A percentile compares a stretch with the other conserved stretches of the same genome.
These are phyloP conservation scores for Backusella australiensis DNA, from an alignment of 192 early-diverging fungal genomes.

Conservation along the genomic window DNA sequence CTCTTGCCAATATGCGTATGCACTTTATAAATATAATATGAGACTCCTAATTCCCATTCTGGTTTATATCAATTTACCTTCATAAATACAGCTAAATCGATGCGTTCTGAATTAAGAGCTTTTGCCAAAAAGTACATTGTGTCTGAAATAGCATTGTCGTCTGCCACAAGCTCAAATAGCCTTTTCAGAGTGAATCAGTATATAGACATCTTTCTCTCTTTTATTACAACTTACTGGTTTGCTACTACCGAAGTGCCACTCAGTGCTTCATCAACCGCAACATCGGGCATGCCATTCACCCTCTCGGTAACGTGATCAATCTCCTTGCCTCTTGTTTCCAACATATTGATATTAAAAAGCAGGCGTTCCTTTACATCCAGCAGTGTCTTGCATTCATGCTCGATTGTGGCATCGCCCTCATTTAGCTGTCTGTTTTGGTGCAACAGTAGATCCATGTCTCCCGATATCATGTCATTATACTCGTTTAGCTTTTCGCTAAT, in stretches of 20 bases:
- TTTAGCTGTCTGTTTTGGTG: constrained; percentile 65
- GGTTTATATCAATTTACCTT: constrained; percentile 47
- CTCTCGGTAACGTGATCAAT: constrained; percentile 48
- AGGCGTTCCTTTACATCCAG: constrained; percentile 57
- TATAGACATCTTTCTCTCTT: neutral
- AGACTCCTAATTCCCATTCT: neutral
- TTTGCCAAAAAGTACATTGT: constrained; percentile 80
- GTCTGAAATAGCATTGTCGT: constrained; percentile 88
- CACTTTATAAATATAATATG: constrained; percentile 40
- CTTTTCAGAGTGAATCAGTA: constrained; percentile 40
- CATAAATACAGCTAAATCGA: constrained; percentile 75
- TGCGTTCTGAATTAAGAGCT: constrained; percentile 71
- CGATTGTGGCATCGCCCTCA: constrained; percentile 64
- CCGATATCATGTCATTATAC: constrained; percentile 55
- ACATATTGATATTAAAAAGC: constrained; percentile 58
- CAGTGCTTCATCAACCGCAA: constrained; percentile 61
- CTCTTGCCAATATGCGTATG: constrained; percentile 75
- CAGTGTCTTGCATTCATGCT: constrained; percentile 57
- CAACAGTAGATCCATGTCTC: constrained; percentile 65
- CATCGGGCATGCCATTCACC: constrained; percentile 53
- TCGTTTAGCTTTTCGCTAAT: constrained; percentile 52
- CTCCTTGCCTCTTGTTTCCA: constrained; percentile 63
- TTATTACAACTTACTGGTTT: constrained; percentile 55
- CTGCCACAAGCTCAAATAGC: constrained; percentile 83
- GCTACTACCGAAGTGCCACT: constrained; percentile 59